A percentile compares a stretch with the other conserved stretches of the same genome.
These are phyloP conservation scores for Alternaria infectoria DNA, from an alignment of 2,329 filamentous ascomycete genomes.

Conservation along the genomic window DNA sequence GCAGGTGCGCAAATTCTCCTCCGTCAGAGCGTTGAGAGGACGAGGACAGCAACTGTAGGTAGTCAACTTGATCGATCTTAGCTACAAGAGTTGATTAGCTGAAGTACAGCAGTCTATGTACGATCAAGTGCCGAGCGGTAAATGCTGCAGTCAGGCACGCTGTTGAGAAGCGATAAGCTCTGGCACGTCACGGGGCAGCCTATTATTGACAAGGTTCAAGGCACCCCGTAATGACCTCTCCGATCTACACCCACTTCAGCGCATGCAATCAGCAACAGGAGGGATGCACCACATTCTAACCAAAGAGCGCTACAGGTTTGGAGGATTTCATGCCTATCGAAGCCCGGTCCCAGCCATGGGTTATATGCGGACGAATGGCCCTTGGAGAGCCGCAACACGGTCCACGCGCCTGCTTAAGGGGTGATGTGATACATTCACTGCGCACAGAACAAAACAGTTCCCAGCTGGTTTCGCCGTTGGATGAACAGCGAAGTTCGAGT, in stretches of 20 bases:
- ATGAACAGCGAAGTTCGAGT: background rate
- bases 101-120: background rate
- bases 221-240: background rate
- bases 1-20: background rate
- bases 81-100: background rate
- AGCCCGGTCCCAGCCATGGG: background rate
- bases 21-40: background rate
- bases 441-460: background rate
- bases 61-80: background rate
- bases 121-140: background rate
- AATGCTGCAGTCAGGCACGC: background rate
- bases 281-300: background rate
- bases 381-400: background rate
- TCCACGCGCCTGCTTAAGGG: background rate
- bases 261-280: background rate
- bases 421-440: background rate
- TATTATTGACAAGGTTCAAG: background rate
- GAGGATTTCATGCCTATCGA: background rate
- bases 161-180: background rate
- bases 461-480: background rate
- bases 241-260: background rate
- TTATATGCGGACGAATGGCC: background rate
- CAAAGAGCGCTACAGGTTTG: background rate
- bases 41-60: background rate
- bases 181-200: background rate